A percentile compares a stretch with the other conserved stretches of the same genome.
phyloP scores from a whole-genome alignment of 441 rosid species.

The Viola pubescens region DNA sequence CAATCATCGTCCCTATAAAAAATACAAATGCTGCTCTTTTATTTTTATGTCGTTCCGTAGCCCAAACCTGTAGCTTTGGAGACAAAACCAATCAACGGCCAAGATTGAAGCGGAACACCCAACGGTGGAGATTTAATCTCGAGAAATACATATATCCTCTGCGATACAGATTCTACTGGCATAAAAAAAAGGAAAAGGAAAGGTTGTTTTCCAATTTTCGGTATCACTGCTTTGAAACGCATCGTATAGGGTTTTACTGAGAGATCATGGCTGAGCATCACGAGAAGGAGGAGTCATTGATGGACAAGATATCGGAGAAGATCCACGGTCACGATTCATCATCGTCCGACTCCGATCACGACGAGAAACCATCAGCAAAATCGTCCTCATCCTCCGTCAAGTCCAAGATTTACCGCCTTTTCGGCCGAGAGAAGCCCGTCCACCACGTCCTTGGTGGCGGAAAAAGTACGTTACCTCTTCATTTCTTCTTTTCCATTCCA shows the following conservation, averaged over 20 bases:
- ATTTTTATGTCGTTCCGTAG: slow-evolving; percentile 7
- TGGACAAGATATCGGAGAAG: slow-evolving; percentile 72
- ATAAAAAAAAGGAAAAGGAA: slow-evolving; percentile 3
- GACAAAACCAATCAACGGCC: slow-evolving; percentile 24
- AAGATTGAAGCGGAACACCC: slow-evolving; percentile 13
- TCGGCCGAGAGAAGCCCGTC: slow-evolving; percentile 80
- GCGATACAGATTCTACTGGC: background rate
- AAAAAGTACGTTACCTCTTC: slow-evolving; percentile 37
- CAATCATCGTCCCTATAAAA: slow-evolving; percentile 7
- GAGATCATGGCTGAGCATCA: slow-evolving; percentile 51
- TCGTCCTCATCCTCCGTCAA: slow-evolving; percentile 40
- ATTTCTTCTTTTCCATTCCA: background rate
- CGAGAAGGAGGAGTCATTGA: slow-evolving; percentile 48
- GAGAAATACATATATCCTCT: background rate
- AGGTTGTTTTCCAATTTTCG: background rate
- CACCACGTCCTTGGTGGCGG: slow-evolving; percentile 88
- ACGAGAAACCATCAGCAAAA: slow-evolving; percentile 29
- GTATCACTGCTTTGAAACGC: background rate
- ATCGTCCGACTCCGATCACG: slow-evolving; percentile 64
- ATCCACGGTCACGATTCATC: slow-evolving; percentile 46
- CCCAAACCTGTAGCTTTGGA: slow-evolving; percentile 12
- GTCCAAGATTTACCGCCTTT: slow-evolving; percentile 56
- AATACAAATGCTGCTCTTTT: background rate
- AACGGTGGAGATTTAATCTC: slow-evolving; percentile 25
- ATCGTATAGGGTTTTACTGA: background rate